A percentile compares a stretch with the other conserved stretches of the same genome.
Evolutionary conservation across 2,329 filamentous ascomycete genomes (phyloP).

Genomic region (Harringtonia aguacate): DNA sequence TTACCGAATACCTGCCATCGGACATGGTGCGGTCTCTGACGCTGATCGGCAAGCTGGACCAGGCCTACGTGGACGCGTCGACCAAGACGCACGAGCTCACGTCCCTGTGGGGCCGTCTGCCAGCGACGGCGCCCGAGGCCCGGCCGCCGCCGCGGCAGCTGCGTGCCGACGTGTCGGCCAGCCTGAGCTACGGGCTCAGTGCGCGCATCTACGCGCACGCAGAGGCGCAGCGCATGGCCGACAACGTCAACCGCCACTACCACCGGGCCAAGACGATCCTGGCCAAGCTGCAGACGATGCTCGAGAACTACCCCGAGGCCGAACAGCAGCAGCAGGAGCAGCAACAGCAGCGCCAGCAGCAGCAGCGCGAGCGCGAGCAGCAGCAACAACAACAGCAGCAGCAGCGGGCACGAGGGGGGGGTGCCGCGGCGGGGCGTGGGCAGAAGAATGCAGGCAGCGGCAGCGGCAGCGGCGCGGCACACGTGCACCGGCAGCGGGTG

Average conservation of each 20-base stretch:
- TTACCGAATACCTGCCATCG: slow-evolving; percentile 58
- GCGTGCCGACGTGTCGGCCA: slow-evolving; percentile 49
- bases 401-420: slow-evolving; percentile 41
- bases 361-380: slow-evolving; percentile 22
- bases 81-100: slow-evolving; percentile 44
- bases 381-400: slow-evolving; percentile 48
- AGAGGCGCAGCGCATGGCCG: slow-evolving; percentile 52
- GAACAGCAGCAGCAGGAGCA: slow-evolving; percentile 42
- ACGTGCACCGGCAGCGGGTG: slow-evolving; percentile 28
- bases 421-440: not conserved
- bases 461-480: not conserved
- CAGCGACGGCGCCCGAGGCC: slow-evolving; percentile 32
- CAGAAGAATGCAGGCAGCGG: not conserved
- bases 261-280: slow-evolving; percentile 48
- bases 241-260: slow-evolving; percentile 53
- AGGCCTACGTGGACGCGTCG: slow-evolving; percentile 46
- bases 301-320: slow-evolving; percentile 44
- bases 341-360: slow-evolving; percentile 41
- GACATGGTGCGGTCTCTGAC: slow-evolving; percentile 56
- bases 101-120: slow-evolving; percentile 44
- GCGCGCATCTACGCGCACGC: slow-evolving; percentile 49
- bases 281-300: slow-evolving; percentile 47
- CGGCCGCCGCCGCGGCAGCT: slow-evolving; percentile 39
- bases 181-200: slow-evolving; percentile 41
- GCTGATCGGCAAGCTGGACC: slow-evolving; percentile 53